Evolutionary conservation across 306 rosid genomes (phyloP), one percentile per base, ranked within the genome.

Genomic region (Pyrus betulifolia): DNA sequence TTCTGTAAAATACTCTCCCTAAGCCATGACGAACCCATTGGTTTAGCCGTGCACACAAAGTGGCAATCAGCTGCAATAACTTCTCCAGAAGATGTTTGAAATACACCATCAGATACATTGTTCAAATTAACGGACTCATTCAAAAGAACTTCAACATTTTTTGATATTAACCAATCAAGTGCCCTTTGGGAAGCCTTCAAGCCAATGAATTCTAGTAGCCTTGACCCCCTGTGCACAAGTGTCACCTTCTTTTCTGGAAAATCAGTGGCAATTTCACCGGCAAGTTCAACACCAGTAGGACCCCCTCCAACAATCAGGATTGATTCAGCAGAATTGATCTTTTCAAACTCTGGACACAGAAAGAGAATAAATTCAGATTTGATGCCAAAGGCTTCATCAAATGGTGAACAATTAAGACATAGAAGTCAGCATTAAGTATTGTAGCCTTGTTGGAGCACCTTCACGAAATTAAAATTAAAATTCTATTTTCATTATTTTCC

Each of bases 211-310:
- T 84, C 85, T 59, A 84, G 84, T 76, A 81, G 55, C 76, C 85
- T 84, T 3, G 69, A 33, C 22, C 87, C 87, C 18, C 81, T 67
- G 75, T 84, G 87, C 72, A 74, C 79, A 70, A 84, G 52, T 15
- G 73, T 74, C 75, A 84, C 71, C 65, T 75, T 78, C 74, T 84
- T 84, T 38, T 66, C 84, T 0, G 87, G 87, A 59, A 78, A 81
- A 70, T 81, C 83, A 22, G 38, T 65, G 5, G 77, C 72, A 67
- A 84, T 81, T 74, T 84, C 87, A 45, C 78, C 87, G 31, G 87
- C 85, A 13, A 84, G 87, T 77, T 84, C 87, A 21, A 84, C 85
- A 10, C 87, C 85, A 27, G 87, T 81, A 1, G 85, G 87, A 40
- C 85, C 87, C n/a, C 87, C 87, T 65, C 87, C 87, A 17, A 81